Evolutionary conservation across 805 yeast genomes (phyloP), one percentile per base, ranked within the genome.

Genomic region (Cyberlindnera meyerae): DNA sequence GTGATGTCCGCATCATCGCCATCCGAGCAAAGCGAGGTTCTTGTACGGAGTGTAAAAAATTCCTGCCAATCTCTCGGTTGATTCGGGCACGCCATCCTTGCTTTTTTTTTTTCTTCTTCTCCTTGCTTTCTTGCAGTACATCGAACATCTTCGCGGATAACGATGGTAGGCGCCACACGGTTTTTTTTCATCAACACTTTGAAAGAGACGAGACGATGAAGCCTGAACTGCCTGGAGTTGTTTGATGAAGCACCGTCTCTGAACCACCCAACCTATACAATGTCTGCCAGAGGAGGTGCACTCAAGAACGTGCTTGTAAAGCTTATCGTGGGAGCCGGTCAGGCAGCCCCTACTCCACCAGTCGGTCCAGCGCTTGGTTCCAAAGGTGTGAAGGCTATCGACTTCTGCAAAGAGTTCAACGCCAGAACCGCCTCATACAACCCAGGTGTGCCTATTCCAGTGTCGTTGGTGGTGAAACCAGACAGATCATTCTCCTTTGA

Each of bases 281-380:
- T 54, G 58, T 45, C 58, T 20, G 43, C 46, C 36, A 54, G 48
- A 39, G 56, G 52, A 28, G 55, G 49, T 29, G 33, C 47, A 5
- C 31, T 48, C 9, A 54, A 54, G 44, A 54, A 49, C 36, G 78
- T 58, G 66, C 80, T 89, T 50, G 87, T 90, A 36, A 93, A 90
- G 62, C 75, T 90, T 43, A 79, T 90, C 34, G 97, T 90, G 4
- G 96, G 90, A 8, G 97, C 98, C 5, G 97, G 97, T 4, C 85
- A 88, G 60, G 98, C 98, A 0, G 93, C 97, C 2, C 97, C 98
- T 28, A 82, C 96, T 3, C 98, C 98, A 20, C 98, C 98, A 6
- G 97, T 93, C 20, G 98, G 98, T 48, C 98, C 98, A 31, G 98
- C 97, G 0, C 70, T 93, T 33, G 98, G 98, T 49, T 90, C 97